These are phyloP conservation scores for Beauveria asiatica DNA, from an alignment of 2,329 filamentous ascomycete species.

Conservation along the genomic window DNA sequence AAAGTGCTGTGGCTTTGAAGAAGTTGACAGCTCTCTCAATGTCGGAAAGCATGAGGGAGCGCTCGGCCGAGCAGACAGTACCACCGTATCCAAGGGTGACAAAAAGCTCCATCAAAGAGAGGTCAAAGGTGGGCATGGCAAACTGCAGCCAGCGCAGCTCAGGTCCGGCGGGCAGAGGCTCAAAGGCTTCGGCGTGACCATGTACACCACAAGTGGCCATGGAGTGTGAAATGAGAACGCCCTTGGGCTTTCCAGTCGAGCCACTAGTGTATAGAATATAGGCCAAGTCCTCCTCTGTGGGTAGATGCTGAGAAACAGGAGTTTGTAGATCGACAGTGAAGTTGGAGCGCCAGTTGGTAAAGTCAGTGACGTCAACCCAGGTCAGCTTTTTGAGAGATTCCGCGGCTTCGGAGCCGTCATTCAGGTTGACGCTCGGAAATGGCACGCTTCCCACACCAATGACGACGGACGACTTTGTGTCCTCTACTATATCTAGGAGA, in stretches of 20 bases:
- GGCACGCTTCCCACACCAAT: slow-evolving; percentile 15
- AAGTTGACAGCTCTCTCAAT: slow-evolving; percentile 10
- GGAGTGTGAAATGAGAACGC: slow-evolving; percentile 70
- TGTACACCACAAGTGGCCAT: slow-evolving; percentile 9
- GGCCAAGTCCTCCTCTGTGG: slow-evolving; percentile 22
- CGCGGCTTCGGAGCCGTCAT: slow-evolving; percentile 4
- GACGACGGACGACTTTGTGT: slow-evolving; percentile 6
- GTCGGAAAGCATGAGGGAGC: slow-evolving; percentile 10
- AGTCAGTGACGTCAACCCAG: slow-evolving; percentile 4
- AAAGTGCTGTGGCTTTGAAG: slow-evolving; percentile 7
- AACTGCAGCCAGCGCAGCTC: slow-evolving; percentile 10
- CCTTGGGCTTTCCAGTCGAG: slow-evolving; percentile 41
- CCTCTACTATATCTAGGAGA: slow-evolving; percentile 6
- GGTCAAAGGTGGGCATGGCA: slow-evolving; percentile 11
- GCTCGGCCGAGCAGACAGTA: slow-evolving; percentile 11
- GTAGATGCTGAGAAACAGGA: not conserved
- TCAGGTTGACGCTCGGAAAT: slow-evolving; percentile 20
- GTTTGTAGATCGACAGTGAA: slow-evolving; percentile 4
- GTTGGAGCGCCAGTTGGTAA: slow-evolving; percentile 9
- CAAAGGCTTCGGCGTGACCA: slow-evolving; percentile 6
- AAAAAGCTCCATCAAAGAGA: slow-evolving; percentile 11
- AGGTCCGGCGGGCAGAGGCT: slow-evolving; percentile 5
- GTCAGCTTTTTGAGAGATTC: slow-evolving; percentile 6
- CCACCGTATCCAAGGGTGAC: slow-evolving; percentile 9
- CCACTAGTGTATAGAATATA: slow-evolving; percentile 37